Conservation (phyloP, 148 eudicot species). For the Heliamphora exappendiculata region DNA sequence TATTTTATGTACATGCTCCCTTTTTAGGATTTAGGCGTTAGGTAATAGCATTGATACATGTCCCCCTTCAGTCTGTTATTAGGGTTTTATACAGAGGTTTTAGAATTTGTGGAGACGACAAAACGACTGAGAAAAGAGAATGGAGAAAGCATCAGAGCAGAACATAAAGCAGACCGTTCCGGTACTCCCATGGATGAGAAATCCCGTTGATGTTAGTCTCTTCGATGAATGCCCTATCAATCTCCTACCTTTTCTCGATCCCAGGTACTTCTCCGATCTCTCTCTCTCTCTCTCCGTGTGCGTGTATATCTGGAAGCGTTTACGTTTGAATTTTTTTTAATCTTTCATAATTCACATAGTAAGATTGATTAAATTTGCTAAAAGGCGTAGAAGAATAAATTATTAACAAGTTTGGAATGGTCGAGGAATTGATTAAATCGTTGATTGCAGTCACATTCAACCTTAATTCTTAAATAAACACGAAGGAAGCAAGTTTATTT, state of each 20-base stretch:
- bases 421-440: neutral
- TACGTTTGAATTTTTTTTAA: neutral
- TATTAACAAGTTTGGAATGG: neutral
- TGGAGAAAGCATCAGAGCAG: constrained; percentile 20
- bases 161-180: constrained; percentile 27
- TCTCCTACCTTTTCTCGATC: constrained; percentile 42
- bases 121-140: constrained; percentile 4
- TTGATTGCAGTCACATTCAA: neutral
- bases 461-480: neutral
- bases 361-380: neutral
- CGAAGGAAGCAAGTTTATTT: neutral
- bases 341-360: neutral
- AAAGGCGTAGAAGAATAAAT: neutral
- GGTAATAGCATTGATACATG: too few relatives aligned
- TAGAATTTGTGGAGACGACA: neutral
- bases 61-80: neutral
- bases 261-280: constrained; percentile 25
- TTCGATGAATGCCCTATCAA: constrained; percentile 33
- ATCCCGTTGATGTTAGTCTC: constrained; percentile 37
- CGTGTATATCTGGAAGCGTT: neutral
- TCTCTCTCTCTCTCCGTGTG: neutral
- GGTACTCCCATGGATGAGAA: constrained; percentile 57
- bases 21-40: too few relatives aligned
- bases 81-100: neutral
- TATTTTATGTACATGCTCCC: too few relatives aligned